These are phyloP conservation scores for Starmerella kuoi DNA, from an alignment of 805 yeast genomes.

Conservation along the genomic window DNA sequence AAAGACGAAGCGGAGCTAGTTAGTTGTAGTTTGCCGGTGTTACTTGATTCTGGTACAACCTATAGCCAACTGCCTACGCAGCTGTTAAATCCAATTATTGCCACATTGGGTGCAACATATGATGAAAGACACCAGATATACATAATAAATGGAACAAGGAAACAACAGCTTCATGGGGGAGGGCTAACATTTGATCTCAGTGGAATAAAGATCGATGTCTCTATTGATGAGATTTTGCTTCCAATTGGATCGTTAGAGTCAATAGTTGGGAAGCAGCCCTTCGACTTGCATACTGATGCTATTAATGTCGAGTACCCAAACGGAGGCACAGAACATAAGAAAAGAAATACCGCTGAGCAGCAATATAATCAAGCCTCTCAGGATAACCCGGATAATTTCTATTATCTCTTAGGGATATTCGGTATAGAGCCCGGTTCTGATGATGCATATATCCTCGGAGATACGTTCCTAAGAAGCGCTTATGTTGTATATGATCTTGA, in stretches of 20 bases:
- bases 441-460: constrained; percentile 39
- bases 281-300: neutral
- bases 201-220: constrained; percentile 15
- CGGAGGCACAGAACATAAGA: neutral
- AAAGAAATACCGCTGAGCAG: neutral
- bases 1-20: constrained; percentile 1
- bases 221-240: constrained; percentile 16
- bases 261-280: neutral
- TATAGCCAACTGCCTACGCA: constrained; percentile 35
- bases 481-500: constrained; percentile 53
- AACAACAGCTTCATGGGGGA: constrained; percentile 1
- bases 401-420: constrained; percentile 4
- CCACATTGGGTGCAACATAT: constrained; percentile 11
- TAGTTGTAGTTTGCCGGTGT: constrained; percentile 13
- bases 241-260: constrained; percentile 5
- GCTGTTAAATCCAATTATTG: constrained; percentile 11
- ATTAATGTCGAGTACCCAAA: neutral
- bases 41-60: constrained; percentile 46
- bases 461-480: constrained; percentile 42
- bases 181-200: constrained; percentile 18
- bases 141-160: constrained; percentile 2
- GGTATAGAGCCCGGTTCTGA: constrained; percentile 1
- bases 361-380: neutral
- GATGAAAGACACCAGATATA: constrained; percentile 7
- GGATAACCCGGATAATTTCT: neutral